Percentiles rank a stretch among this genome's conserved stretches.
These are phyloP conservation scores for Globisporangium paroecandrum DNA, from an alignment of 352 stramenopile species.

Conservation along the genomic window DNA sequence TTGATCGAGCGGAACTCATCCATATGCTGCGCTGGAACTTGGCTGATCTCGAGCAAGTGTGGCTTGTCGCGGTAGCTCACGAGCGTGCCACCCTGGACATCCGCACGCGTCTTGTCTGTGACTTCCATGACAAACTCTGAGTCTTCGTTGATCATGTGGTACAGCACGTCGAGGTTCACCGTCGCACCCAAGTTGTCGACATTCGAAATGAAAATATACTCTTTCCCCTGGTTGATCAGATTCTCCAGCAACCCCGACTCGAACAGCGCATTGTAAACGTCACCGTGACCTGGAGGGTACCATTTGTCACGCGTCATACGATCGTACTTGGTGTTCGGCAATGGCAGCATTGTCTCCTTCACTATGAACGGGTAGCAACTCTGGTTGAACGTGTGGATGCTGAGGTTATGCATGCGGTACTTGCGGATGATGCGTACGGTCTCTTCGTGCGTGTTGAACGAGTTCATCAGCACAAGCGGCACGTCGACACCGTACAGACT, in stretches of 20 bases:
- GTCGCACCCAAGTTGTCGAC: constrained; percentile 99
- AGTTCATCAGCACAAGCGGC: constrained; percentile 99
- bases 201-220: constrained; percentile 99
- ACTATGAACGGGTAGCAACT: constrained; percentile 91
- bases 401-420: constrained; percentile 95
- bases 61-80: constrained; percentile 91
- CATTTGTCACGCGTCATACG: constrained; percentile 73
- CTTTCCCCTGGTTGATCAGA: constrained; percentile 94
- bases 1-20: constrained; percentile 92
- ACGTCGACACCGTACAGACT: constrained; percentile 93
- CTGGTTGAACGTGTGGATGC: constrained; percentile 94
- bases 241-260: constrained; percentile 95
- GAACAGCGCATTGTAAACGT: constrained; percentile 98
- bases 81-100: constrained; percentile 89
- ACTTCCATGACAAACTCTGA: constrained; percentile 99
- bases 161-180: constrained; percentile 96
- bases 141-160: constrained; percentile 97
- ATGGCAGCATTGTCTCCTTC: constrained; percentile 87
- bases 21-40: constrained; percentile 95
- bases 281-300: constrained; percentile 98
- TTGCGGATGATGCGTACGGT: constrained; percentile 97
- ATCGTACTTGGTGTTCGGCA: constrained; percentile 87
- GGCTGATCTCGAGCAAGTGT: constrained; percentile 96
- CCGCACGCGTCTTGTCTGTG: constrained; percentile 91
- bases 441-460: constrained; percentile 98